These are phyloP conservation scores for Metrosideros polymorpha DNA, from an alignment of 441 rosid species.

Conservation along the genomic window DNA sequence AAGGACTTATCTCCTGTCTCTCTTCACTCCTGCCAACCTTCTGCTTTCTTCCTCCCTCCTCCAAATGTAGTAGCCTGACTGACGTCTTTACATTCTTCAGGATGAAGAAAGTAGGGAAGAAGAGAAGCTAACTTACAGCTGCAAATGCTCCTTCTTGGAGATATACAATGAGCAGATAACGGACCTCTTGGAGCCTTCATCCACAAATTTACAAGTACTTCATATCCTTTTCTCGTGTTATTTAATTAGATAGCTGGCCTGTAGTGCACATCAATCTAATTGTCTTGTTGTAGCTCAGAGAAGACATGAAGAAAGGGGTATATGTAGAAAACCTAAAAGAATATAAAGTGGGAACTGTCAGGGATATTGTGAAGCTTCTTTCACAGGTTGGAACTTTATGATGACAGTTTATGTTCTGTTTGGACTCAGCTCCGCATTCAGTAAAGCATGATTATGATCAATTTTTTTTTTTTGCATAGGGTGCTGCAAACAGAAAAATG, in stretches of 20 bases:
- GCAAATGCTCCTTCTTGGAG: slow-evolving; percentile 95
- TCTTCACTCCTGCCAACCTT: neutral
- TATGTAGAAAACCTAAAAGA: slow-evolving; percentile 87
- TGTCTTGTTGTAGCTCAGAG: slow-evolving; percentile 71
- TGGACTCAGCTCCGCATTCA: neutral
- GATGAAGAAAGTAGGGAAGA: slow-evolving; percentile 78
- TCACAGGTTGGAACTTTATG: slow-evolving; percentile 42
- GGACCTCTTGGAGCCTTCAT: slow-evolving; percentile 89
- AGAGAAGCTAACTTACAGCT: slow-evolving; percentile 67
- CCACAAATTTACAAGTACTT: slow-evolving; percentile 78
- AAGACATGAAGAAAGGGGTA: slow-evolving; percentile 80
- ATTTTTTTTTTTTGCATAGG: slow-evolving; percentile 32
- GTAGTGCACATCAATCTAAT: slow-evolving; percentile 9
- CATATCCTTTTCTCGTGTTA: slow-evolving; percentile 1
- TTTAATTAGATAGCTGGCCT: neutral
- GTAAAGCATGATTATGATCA: slow-evolving; percentile 2
- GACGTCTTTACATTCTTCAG: slow-evolving; percentile 24
- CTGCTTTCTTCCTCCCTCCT: neutral
- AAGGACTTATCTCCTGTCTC: neutral
- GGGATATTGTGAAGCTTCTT: slow-evolving; percentile 70
- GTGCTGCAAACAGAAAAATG: slow-evolving; percentile 81
- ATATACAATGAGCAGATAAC: slow-evolving; percentile 93
- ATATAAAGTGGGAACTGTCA: slow-evolving; percentile 49
- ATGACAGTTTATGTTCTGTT: neutral
- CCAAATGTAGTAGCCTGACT: neutral